A percentile compares a stretch with the other conserved stretches of the same genome.
Conservation (phyloP, 2,329 filamentous ascomycete genomes). For the Beauveria pseudobassiana region DNA sequence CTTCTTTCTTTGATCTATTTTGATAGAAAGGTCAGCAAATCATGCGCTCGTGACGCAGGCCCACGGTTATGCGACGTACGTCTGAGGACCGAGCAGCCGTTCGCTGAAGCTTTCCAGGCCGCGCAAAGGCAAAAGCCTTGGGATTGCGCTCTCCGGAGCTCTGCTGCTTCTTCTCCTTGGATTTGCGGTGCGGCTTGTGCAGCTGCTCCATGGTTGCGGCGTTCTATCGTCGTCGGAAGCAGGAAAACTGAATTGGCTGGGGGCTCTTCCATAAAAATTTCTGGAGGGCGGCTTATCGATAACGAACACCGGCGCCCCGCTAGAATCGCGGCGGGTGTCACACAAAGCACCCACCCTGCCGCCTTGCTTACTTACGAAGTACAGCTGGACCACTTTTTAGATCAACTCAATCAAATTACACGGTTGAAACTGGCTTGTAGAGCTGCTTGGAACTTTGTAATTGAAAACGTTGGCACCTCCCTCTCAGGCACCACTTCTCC, state of each 20-base stretch:
- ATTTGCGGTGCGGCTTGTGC: constrained; percentile 78
- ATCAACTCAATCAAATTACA: too few relatives aligned
- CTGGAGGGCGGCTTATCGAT: constrained; percentile 11
- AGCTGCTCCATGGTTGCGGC: constrained; percentile 66
- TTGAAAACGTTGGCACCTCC: too few relatives aligned
- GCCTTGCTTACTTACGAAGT: too few relatives aligned
- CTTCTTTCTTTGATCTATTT: constrained; percentile 84
- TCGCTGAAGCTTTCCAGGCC: constrained; percentile 72
- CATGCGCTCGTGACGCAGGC: not conserved
- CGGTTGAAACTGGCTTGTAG: too few relatives aligned
- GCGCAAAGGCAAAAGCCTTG: constrained; percentile 81
- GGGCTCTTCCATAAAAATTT: constrained; percentile 8
- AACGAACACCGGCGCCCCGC: not conserved
- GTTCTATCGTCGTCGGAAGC: constrained; percentile 11
- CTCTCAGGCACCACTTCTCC: too few relatives aligned
- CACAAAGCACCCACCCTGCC: too few relatives aligned
- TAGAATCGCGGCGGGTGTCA: not conserved
- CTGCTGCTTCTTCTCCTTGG: constrained; percentile 70
- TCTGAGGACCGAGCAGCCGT: constrained; percentile 66
- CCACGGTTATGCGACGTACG: constrained; percentile 35
- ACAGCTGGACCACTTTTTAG: too few relatives aligned
- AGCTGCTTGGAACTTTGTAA: too few relatives aligned
- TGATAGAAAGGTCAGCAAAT: constrained; percentile 18
- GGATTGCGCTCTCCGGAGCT: constrained; percentile 66
- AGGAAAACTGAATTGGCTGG: not conserved